These are phyloP conservation scores for Fusarium verticillioides DNA, from an alignment of 2,329 filamentous ascomycete species.

Conservation along the genomic window DNA sequence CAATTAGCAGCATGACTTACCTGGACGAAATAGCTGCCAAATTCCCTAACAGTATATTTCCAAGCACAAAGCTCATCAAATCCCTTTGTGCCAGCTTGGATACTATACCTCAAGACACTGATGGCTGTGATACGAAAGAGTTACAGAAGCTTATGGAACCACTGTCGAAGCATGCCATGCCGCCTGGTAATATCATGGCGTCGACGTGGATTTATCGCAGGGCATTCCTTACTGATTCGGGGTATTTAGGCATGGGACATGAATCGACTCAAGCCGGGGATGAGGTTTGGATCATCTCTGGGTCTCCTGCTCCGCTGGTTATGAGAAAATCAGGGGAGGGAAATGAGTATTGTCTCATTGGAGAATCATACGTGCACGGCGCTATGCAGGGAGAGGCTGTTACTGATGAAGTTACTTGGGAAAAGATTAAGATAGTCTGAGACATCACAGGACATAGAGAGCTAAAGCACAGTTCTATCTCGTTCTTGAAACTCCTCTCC, in stretches of 20 bases:
- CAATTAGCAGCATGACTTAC: neutral
- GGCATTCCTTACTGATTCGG: neutral
- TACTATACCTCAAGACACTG: neutral
- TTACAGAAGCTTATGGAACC: fast-evolving
- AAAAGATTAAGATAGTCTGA: neutral
- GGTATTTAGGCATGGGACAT: neutral
- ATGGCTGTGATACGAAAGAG: neutral
- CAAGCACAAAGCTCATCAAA: neutral
- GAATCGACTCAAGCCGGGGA: neutral
- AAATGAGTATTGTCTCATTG: neutral
- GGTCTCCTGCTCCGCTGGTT: neutral
- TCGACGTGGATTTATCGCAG: neutral
- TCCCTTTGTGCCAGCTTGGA: fast-evolving
- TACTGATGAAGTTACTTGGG: neutral
- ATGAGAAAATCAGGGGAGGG: fast-evolving
- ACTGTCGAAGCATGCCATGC: neutral
- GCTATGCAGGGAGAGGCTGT: constrained; percentile 4
- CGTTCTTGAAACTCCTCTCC: too few species aligned
- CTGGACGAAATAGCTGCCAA: neutral
- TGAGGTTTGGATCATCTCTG: neutral
- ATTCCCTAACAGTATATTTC: neutral
- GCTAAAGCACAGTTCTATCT: too few species aligned
- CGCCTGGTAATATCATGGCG: neutral
- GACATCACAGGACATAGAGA: too few species aligned
- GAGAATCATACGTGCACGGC: neutral